These are phyloP conservation scores for Yarrowia divulgata DNA, from an alignment of 805 yeast genomes.

Conservation along the genomic window DNA sequence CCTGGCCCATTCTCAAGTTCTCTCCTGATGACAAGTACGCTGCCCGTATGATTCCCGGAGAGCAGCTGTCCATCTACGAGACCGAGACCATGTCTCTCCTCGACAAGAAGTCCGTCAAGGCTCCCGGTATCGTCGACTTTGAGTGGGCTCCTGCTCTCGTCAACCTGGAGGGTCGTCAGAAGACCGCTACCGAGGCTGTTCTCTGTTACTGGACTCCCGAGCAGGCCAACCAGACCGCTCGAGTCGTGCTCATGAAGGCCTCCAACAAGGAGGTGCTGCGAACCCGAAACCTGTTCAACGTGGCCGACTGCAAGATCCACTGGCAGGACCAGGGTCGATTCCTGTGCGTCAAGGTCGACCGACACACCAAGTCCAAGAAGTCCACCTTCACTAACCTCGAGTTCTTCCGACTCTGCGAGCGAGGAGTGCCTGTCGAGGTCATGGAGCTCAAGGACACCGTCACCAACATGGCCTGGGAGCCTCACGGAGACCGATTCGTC, in stretches of 20 bases:
- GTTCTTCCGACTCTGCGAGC: conserved; percentile 85
- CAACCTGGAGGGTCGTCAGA: conserved; percentile 62
- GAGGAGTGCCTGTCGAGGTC: conserved; percentile 92
- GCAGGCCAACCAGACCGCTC: conserved; percentile 87
- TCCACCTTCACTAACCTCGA: conserved; percentile 90
- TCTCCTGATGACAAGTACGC: conserved; percentile 89
- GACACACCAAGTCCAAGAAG: conserved; percentile 95
- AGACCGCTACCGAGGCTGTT: conserved; percentile 57
- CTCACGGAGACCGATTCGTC: conserved; percentile 85
- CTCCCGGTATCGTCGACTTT: conserved; percentile 86
- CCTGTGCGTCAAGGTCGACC: conserved; percentile 92
- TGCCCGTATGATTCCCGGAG: conserved; percentile 92
- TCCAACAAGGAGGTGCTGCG: conserved; percentile 84
- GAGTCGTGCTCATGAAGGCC: conserved; percentile 87
- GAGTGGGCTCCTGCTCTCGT: conserved; percentile 95
- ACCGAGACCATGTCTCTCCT: conserved; percentile 76
- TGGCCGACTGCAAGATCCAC: conserved; percentile 83
- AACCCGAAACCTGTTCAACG: conserved; percentile 94
- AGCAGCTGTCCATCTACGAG: conserved; percentile 87
- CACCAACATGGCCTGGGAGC: conserved; percentile 94
- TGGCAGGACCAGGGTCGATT: conserved; percentile 91
- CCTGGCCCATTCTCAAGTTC: conserved; percentile 99
- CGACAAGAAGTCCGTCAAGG: conserved; percentile 83
- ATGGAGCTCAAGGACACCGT: conserved; percentile 91
- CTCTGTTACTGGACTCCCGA: conserved; percentile 98